phyloP scores from a whole-genome alignment of 805 yeast species.

The Hanseniaspora lachancei region DNA sequence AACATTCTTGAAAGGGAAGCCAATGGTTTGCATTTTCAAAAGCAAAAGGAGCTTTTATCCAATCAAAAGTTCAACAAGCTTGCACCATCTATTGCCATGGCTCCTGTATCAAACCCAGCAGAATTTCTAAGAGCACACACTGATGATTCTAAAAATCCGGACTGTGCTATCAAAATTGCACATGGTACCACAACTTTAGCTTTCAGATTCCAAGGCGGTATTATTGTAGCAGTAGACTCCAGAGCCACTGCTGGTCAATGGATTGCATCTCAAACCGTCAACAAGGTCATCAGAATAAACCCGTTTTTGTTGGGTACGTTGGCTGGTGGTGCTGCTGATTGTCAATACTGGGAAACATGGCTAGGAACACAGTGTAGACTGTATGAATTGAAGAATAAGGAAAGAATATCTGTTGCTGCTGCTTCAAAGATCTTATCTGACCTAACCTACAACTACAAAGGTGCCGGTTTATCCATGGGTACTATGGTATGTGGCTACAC shows the following conservation, averaged over 20 bases:
- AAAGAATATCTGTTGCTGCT: conserved; percentile 89
- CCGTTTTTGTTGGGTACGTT: conserved; percentile 89
- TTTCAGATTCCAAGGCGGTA: conserved; percentile 90
- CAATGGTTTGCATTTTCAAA: conserved; percentile 13
- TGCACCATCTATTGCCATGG: conserved; percentile 54
- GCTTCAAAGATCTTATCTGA: conserved; percentile 89
- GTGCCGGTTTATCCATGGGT: conserved; percentile 98
- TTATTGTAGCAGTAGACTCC: conserved; percentile 91
- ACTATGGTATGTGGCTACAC: conserved; percentile 98
- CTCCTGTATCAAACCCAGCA: conserved; percentile 79
- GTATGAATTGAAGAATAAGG: conserved; percentile 87
- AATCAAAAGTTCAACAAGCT: conserved; percentile 25
- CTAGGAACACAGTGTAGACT: conserved; percentile 90
- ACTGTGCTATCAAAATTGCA: conserved; percentile 88
- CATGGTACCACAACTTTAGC: conserved; percentile 99
- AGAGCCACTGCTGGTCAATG: conserved; percentile 96
- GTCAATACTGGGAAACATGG: conserved; percentile 99
- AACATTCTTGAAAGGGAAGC: conserved; percentile 6
- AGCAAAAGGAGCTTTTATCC: conserved; percentile 25
- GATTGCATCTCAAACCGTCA: conserved; percentile 96
- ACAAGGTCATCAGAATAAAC: conserved; percentile 92
- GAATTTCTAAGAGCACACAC: conserved; percentile 95
- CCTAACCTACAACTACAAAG: conserved; percentile 84
- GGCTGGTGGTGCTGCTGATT: conserved; percentile 99
- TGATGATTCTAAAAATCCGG: conserved; percentile 84